Evolutionary conservation across 2,329 filamentous ascomycete genomes (phyloP), one percentile per base, ranked within the genome.

Genomic region (Aspergillus transmontanensis): DNA sequence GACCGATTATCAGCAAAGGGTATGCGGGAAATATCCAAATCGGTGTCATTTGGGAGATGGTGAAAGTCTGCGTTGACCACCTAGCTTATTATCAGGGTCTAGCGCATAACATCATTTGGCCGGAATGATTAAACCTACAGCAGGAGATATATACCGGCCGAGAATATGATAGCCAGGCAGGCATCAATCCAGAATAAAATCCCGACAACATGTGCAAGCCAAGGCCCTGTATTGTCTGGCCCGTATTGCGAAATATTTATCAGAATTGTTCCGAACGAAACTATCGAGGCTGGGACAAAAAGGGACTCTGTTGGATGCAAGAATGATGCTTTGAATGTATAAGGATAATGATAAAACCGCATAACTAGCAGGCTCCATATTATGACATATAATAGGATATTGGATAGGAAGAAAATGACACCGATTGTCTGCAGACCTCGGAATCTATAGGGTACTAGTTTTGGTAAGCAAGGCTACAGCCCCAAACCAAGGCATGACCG

Each of bases 1-100:
- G 90, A 0, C 90, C 92, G 26, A 90, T 87, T 10, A 95, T 86
- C 4, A 96, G 84, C 26, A 95, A 83, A 0, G 92, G 91, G 67
- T 96, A 96, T 0, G 90, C 91, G 0, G 92, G 92, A 68, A 95
- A 95, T 60, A 94, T 93, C 92, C 92, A 95, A 21, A 93, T 88
- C 0, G 92, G 92, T 0, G 92, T 95, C 92, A 96, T 95, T 58
- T 88, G 88, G 39, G 91, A 89, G 55, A 95, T 91, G 0, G 92
- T 89, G 69, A 88, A 89, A 2, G 85, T 87, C 64, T 86, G 85
- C 0, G 86, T 89, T 2, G 85, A 87, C 87, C 87, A 89, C 69
- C 85, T 87, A 58, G 9, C 51, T 7, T 51, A 64, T 71, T 48
- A 72, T 66, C 64, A 54, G 58, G 59, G 53, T 48, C 19, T 9